phyloP scores from a whole-genome alignment of 495 filamentous ascomycete species.

The Lophiotrema nucula region DNA sequence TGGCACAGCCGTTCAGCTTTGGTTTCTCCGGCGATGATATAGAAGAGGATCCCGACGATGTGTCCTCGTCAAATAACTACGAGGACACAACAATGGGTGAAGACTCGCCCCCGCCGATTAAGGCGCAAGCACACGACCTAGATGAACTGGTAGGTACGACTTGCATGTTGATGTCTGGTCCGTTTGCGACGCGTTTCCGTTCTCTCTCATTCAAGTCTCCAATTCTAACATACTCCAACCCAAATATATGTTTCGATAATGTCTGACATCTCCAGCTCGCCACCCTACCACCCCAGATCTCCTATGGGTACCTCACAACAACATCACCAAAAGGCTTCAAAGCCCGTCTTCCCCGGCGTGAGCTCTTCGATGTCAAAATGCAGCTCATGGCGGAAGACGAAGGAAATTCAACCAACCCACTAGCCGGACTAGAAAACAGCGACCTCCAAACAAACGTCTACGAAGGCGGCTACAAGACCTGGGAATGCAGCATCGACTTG shows the following conservation, averaged over 20 bases:
- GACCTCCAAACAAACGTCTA: slow-evolving; percentile 90
- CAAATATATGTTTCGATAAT: not conserved
- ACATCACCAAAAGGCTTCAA: slow-evolving; percentile 46
- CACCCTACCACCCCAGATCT: slow-evolving; percentile 73
- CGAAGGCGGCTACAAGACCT: slow-evolving; percentile 98
- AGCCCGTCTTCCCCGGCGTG: slow-evolving; percentile 71
- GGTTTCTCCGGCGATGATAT: slow-evolving; percentile 83
- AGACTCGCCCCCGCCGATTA: slow-evolving; percentile 28
- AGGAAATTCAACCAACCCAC: slow-evolving; percentile 37
- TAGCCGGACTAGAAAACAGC: slow-evolving; percentile 64
- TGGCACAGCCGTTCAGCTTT: slow-evolving; percentile 61
- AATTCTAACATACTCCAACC: slow-evolving; percentile 1
- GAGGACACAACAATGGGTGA: not conserved
- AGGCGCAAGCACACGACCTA: slow-evolving; percentile 28
- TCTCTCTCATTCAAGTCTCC: too few species aligned
- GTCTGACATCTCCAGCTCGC: slow-evolving; percentile 50
- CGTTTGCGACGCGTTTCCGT: too few species aligned
- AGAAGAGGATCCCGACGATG: slow-evolving; percentile 54
- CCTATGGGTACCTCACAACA: slow-evolving; percentile 63
- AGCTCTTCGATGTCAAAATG: slow-evolving; percentile 88
- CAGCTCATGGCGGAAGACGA: slow-evolving; percentile 90
- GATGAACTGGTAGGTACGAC: slow-evolving; percentile 31
- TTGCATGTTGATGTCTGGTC: too few species aligned
- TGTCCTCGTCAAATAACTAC: slow-evolving; percentile 18
- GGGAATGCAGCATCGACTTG: slow-evolving; percentile 91